phyloP scores from a whole-genome alignment of 2,329 filamentous ascomycete genomes.

The Arthrobotrys megalospora region DNA sequence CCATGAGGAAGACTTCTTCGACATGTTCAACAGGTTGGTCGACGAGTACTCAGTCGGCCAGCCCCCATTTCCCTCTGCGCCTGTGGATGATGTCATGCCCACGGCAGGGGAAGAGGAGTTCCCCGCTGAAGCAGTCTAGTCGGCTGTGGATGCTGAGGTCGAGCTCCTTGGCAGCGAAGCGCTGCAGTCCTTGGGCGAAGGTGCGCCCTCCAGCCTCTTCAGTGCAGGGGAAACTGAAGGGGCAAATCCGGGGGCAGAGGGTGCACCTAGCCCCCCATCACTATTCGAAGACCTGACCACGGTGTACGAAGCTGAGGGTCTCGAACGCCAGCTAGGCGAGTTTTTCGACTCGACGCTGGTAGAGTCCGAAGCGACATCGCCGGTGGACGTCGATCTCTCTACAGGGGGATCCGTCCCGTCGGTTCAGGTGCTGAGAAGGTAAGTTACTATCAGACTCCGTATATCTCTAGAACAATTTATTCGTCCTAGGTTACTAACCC shows the following conservation, averaged over 20 bases:
- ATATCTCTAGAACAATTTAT: too few species aligned
- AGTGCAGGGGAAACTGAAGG: constrained; percentile 20
- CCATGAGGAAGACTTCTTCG: background rate
- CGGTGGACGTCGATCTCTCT: background rate
- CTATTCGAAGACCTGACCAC: background rate
- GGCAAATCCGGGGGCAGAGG: background rate
- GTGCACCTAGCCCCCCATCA: constrained; percentile 8
- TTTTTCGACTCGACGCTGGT: background rate
- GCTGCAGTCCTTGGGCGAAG: constrained; percentile 15
- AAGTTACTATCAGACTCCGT: background rate
- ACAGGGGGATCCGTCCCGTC: background rate
- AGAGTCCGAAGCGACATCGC: background rate
- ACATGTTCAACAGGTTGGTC: background rate
- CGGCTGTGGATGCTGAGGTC: constrained; percentile 3
- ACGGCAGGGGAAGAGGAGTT: constrained; percentile 6
- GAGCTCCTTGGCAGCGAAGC: constrained; percentile 7
- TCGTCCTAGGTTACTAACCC: background rate
- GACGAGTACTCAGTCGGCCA: background rate
- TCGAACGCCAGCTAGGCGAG: background rate
- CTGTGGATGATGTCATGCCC: constrained; percentile 14
- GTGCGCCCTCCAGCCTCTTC: constrained; percentile 5
- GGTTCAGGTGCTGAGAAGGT: background rate
- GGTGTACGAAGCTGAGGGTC: background rate
- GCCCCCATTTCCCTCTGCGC: constrained; percentile 12
- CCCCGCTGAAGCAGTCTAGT: constrained; percentile 17